Evolutionary conservation across 2,329 filamentous ascomycete genomes (phyloP), one percentile per base, ranked within the genome.

Genomic region (Albifimbria verrucaria): DNA sequence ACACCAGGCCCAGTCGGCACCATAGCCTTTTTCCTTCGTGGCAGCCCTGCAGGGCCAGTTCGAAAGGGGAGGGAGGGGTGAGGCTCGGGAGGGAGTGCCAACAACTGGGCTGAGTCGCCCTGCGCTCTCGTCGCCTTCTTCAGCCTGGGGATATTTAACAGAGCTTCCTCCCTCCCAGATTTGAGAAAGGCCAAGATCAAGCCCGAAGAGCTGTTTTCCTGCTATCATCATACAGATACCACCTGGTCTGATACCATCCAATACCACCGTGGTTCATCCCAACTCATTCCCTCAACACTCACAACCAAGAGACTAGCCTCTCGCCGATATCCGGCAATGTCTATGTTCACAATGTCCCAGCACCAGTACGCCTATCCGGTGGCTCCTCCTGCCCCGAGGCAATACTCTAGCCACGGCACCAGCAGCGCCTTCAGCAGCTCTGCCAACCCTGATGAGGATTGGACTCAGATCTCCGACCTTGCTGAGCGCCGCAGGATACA

Each of bases 391-490:
- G 63, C 77, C 52, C 79, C 86, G 49, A 84, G 88, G 70, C 87
- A 90, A 67, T 87, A 88, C 64, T 79, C 84, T 41, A 81, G 77
- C 59, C 86, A 91, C 68, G 87, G 87, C 69, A 95, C 90, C 57
- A 96, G 91, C 77, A 96, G 91, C 75, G 93, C 93, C 63, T 96
- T 96, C 79, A 95, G 90, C 75, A 89, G 88, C 65, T 95, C 91
- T 59, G 93, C 92, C 64, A 95, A 96, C 71, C 90, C 93, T 52
- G 92, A 97, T 68, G 93, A 97, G 76, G 93, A 97, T 77, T 97
- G 93, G 93, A 97, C 93, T 68, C 96, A 97, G 84, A 96, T 97
- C 70, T 96, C 93, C 53, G 93, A 97, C 72, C 86, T 97, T 55
- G 93, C 92, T 49, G 93, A 97, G 76, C 87, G 94, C 67, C 82